Base-by-base conservation (phyloP, 176 grass and related monocot species). In the Thinopyrum elongatum region DNA sequence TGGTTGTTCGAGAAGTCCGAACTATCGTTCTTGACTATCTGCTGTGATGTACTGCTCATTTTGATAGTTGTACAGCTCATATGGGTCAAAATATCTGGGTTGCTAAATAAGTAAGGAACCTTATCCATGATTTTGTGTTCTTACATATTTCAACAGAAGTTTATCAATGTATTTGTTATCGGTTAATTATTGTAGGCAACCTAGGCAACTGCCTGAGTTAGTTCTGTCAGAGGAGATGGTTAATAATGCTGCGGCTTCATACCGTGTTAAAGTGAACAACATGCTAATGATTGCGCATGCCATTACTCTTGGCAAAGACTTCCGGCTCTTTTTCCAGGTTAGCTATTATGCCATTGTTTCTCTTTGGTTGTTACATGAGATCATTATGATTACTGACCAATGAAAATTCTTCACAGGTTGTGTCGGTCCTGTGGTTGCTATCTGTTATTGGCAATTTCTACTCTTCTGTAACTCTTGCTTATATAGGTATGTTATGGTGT, bases 181-280 rank as follows among this genome's bases (percentile, higher is more conserved):
- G 22, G 27, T 81, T 65, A 46, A 44, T 66, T 77, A 38, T 77
- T 38, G 1, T 87, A 99, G 97, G 94, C 92, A 88, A 70, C 87
- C 92, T 87, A 94, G 93, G 77, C 87, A 90, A 75, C 87, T 99
- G 42, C 97, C 97, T 69, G 94, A 99, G 78, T 90, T 99, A 86
- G 89, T 99, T 77, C 85, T 99, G 87, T 96, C 97, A 88, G 97
- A 99, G 86, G 97, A 99, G 83, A 99, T 99, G 94, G 97, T 96
- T 65, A 94, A 87, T 74, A 94, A 88, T 62, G 83, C 90, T 1
- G 94, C 97, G 30, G 90, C 94, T 57, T 92, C 92, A 76, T 94
- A 96, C 80, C 97, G 94, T 83, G 94, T 95, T 76, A 91, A 94
- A 89, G 73, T 99, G 49, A 99, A 99, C 81, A 95, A 89, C 76